A percentile compares a stretch with the other conserved stretches of the same genome.
Evolutionary conservation across 2,329 filamentous ascomycete genomes (phyloP).

Genomic region (Myriosclerotinia curreyana): DNA sequence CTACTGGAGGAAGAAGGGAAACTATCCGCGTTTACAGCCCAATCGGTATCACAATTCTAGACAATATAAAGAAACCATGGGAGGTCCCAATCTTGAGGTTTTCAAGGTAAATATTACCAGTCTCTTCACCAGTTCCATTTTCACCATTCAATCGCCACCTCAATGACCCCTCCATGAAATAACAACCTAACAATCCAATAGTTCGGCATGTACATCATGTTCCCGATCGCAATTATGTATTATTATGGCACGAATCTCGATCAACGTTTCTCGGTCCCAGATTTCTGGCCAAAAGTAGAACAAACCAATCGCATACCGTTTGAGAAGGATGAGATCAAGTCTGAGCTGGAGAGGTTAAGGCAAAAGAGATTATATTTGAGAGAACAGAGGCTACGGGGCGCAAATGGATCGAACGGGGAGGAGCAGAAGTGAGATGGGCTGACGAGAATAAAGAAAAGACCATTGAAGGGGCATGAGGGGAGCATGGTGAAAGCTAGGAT

Average conservation of each 20-base stretch:
- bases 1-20: not conserved
- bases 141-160: conserved; percentile 8
- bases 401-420: conserved; percentile 19
- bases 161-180: conserved; percentile 30
- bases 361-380: conserved; percentile 38
- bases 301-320: conserved; percentile 73
- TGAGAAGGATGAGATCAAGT: conserved; percentile 77
- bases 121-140: conserved; percentile 10
- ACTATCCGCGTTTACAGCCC: not conserved
- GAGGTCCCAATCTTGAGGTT: conserved; percentile 85
- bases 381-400: conserved; percentile 38
- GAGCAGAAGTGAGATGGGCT: conserved; percentile 19
- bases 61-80: conserved; percentile 51
- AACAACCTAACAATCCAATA: conserved; percentile 41
- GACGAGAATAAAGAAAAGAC: not conserved
- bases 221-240: conserved; percentile 99
- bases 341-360: conserved; percentile 51
- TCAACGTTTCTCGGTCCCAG: conserved; percentile 79
- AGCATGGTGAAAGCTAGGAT: not conserved
- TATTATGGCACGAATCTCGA: conserved; percentile 99
- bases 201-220: conserved; percentile 99
- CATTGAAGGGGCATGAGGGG: not conserved
- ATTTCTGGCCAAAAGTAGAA: conserved; percentile 87
- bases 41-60: not conserved
- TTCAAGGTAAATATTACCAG: conserved; percentile 67